Conservation (phyloP, 805 yeast genomes). For the Suhomyces sp. region DNA sequence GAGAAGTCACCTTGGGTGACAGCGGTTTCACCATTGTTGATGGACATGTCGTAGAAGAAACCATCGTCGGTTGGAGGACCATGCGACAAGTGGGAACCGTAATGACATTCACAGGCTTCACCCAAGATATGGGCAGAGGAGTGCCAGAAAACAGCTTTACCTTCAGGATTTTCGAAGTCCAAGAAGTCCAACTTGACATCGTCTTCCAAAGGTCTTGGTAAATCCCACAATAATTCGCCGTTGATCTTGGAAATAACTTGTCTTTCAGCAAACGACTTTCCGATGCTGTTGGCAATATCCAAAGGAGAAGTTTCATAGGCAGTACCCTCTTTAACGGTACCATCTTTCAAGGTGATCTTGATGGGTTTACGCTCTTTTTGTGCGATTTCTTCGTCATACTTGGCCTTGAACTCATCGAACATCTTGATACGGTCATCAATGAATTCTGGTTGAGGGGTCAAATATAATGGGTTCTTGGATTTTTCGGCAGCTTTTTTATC, state of each 20-base stretch:
- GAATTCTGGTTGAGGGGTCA: constrained; percentile 82
- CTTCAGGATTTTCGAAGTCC: constrained; percentile 92
- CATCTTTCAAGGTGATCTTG: constrained; percentile 83
- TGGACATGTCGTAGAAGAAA: constrained; percentile 93
- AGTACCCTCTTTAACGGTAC: constrained; percentile 71
- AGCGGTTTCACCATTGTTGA: constrained; percentile 64
- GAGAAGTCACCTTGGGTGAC: constrained; percentile 83
- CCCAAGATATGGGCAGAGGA: constrained; percentile 98
- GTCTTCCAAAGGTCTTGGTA: constrained; percentile 86
- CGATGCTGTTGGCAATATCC: constrained; percentile 78
- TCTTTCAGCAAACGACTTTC: constrained; percentile 85
- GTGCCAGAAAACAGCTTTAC: constrained; percentile 97
- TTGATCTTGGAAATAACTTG: constrained; percentile 89
- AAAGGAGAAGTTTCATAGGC: constrained; percentile 91
- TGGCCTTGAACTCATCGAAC: constrained; percentile 76
- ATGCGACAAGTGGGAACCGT: constrained; percentile 81
- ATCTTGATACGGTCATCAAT: constrained; percentile 74
- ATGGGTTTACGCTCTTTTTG: constrained; percentile 58
- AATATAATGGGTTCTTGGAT: constrained; percentile 32
- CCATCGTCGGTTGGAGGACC: constrained; percentile 99
- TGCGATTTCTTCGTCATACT: constrained; percentile 72
- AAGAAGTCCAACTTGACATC: constrained; percentile 71
- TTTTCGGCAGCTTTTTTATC: constrained; percentile 42
- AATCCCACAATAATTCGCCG: constrained; percentile 84
- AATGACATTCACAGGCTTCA: constrained; percentile 95